Conservation (phyloP, 2,329 filamentous ascomycete species). For the Colletotrichum musicola region DNA sequence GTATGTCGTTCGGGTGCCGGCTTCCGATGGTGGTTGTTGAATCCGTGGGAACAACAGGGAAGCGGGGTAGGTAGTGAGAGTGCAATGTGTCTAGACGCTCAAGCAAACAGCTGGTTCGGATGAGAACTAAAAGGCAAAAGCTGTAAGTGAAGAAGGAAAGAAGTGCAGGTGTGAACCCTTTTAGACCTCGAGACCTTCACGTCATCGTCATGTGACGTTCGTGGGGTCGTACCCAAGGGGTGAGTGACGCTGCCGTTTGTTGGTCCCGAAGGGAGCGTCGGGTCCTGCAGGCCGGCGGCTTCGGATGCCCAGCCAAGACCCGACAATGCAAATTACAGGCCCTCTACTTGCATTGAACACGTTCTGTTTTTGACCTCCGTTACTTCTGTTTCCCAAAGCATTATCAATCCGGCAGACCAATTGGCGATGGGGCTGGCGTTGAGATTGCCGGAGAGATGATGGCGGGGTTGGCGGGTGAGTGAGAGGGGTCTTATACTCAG, state of each 20-base stretch:
- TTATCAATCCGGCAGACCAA: neutral
- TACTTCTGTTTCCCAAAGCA: too few species aligned
- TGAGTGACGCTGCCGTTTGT: slow-evolving; percentile 3
- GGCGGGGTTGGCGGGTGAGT: too few species aligned
- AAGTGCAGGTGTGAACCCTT: neutral
- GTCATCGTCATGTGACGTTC: slow-evolving; percentile 39
- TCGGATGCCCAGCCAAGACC: neutral
- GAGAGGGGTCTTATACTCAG: neutral
- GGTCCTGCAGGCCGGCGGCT: neutral
- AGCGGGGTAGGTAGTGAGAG: too few species aligned
- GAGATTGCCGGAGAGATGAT: too few species aligned
- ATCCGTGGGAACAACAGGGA: too few species aligned
- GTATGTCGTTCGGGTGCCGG: slow-evolving; percentile 42
- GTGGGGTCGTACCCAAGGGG: slow-evolving; percentile 27
- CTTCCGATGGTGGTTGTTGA: slow-evolving; percentile 16
- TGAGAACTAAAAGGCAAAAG: too few species aligned
- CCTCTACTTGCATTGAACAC: too few species aligned
- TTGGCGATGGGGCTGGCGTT: neutral
- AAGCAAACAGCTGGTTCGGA: too few species aligned
- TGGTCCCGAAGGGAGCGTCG: too few species aligned
- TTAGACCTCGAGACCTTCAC: slow-evolving; percentile 17
- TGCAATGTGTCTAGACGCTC: too few species aligned
- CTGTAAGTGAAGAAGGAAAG: neutral
- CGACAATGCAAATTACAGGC: neutral
- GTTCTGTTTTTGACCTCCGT: too few species aligned